Percentiles rank a stretch among this genome's conserved stretches.
Evolutionary conservation across 2,329 filamentous ascomycete species (phyloP).

Genomic region (Lizonia empirigonia): DNA sequence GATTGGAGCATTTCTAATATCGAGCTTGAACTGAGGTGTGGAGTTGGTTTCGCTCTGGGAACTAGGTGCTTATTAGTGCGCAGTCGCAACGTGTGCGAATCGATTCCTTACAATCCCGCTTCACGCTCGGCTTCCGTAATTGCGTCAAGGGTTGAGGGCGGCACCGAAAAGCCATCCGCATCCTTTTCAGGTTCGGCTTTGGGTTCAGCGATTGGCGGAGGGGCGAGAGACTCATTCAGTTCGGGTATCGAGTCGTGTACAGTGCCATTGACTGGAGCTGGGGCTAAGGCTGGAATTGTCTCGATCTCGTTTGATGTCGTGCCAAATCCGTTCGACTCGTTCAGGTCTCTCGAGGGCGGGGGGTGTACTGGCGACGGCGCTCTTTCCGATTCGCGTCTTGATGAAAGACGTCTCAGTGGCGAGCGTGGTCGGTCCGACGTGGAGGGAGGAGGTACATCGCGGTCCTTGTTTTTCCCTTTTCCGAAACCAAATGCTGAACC

Average conservation of each 20-base stretch:
- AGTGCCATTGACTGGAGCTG: slow-evolving; percentile 40
- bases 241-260: slow-evolving; percentile 43
- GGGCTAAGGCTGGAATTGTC: slow-evolving; percentile 25
- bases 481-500: slow-evolving; percentile 66
- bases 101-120: slow-evolving; percentile 49
- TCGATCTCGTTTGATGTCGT: slow-evolving; percentile 24
- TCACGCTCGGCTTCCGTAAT: slow-evolving; percentile 75
- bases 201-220: slow-evolving; percentile 30
- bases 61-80: slow-evolving; percentile 19
- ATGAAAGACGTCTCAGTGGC: slow-evolving; percentile 38
- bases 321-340: slow-evolving; percentile 42
- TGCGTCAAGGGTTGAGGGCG: slow-evolving; percentile 62
- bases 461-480: slow-evolving; percentile 69
- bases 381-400: slow-evolving; percentile 38
- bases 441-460: slow-evolving; percentile 44
- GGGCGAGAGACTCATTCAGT: slow-evolving; percentile 45
- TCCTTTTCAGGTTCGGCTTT: slow-evolving; percentile 61
- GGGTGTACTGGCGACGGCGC: slow-evolving; percentile 43
- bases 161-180: slow-evolving; percentile 77
- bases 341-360: slow-evolving; percentile 30
- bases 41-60: slow-evolving; percentile 33
- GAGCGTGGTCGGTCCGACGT: slow-evolving; percentile 42
- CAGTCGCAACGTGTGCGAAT: background rate
- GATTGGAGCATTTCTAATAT: slow-evolving; percentile 78
- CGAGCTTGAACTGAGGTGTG: slow-evolving; percentile 71